Conservation (phyloP, 2,329 filamentous ascomycete species). For the Colletotrichum gigasporum region DNA sequence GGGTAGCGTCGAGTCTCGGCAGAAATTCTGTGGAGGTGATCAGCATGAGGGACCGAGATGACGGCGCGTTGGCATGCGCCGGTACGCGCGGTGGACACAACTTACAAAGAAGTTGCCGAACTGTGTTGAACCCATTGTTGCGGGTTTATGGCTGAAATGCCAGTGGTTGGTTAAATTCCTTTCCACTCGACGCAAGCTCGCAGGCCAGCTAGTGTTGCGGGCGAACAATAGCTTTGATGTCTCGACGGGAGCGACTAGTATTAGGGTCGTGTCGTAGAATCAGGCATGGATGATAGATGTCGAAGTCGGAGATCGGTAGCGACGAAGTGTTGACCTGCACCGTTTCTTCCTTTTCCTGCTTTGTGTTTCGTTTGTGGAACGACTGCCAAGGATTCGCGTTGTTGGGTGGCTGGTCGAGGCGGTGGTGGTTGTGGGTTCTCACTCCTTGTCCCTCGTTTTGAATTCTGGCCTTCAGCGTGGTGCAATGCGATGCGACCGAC, state of each 20-base stretch:
- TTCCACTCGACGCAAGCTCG: neutral
- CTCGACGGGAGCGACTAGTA: neutral
- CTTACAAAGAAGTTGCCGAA: conserved; percentile 70
- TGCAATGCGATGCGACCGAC: conserved; percentile 18
- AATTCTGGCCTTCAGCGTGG: neutral
- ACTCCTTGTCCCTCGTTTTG: conserved; percentile 14
- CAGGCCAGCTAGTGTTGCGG: neutral
- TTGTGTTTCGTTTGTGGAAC: neutral
- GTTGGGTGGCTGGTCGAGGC: conserved; percentile 2
- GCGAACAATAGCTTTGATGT: neutral
- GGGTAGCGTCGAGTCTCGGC: conserved; percentile 83
- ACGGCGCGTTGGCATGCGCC: conserved; percentile 31
- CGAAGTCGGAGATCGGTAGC: neutral
- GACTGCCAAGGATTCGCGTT: neutral
- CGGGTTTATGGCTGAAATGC: neutral
- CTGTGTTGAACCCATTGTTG: conserved; percentile 66
- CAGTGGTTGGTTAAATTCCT: neutral
- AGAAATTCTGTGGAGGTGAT: conserved; percentile 71
- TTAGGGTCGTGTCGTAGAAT: neutral
- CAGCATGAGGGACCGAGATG: conserved; percentile 36
- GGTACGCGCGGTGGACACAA: neutral
- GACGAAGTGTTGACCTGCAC: neutral
- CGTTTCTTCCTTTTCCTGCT: neutral
- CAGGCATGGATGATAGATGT: neutral
- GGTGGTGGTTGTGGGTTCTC: neutral